phyloP scores from a whole-genome alignment of 352 stramenopile genomes.

The Phytophthora crassamura region DNA sequence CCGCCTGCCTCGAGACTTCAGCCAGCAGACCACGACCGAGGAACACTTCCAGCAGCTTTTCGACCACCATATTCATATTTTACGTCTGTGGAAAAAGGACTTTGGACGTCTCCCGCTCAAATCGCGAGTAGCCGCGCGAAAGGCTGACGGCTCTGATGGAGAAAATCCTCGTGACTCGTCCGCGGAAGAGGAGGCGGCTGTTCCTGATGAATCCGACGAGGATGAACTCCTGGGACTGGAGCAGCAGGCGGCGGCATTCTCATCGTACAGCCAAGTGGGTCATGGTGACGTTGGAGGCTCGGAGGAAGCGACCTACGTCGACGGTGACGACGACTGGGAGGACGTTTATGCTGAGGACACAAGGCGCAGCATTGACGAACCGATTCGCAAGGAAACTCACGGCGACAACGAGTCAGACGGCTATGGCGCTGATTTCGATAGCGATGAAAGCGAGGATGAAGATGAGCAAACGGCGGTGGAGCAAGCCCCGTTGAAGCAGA shows the following conservation, averaged over 20 bases:
- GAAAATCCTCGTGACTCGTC: slow-evolving; percentile 15
- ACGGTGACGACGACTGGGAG: slow-evolving; percentile 44
- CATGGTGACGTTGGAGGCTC: slow-evolving; percentile 14
- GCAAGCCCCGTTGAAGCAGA: slow-evolving; percentile 5
- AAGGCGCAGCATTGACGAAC: slow-evolving; percentile 1
- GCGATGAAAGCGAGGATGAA: slow-evolving; percentile 63
- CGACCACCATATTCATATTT: slow-evolving; percentile 82
- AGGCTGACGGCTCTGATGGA: slow-evolving; percentile 19
- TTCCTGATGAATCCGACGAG: slow-evolving; percentile 20
- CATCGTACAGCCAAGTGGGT: slow-evolving; percentile 20
- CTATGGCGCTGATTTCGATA: slow-evolving; percentile 76
- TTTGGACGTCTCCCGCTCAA: slow-evolving; percentile 75
- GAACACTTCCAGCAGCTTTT: slow-evolving; percentile 79
- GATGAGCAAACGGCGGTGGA: slow-evolving; percentile 15
- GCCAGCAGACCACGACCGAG: slow-evolving; percentile 57
- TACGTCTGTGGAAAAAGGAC: slow-evolving; percentile 83
- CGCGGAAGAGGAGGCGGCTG: slow-evolving; percentile 14
- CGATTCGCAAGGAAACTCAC: slow-evolving; percentile 21
- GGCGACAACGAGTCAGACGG: slow-evolving; percentile 45
- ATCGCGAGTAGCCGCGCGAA: slow-evolving; percentile 19
- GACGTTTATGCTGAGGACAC: slow-evolving; percentile 10
- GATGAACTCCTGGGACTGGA: slow-evolving; percentile 14
- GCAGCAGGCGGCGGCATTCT: slow-evolving; percentile 22
- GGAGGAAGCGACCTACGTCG: slow-evolving; percentile 15
- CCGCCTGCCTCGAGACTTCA: slow-evolving; percentile 76